Base-by-base conservation (phyloP, 176 grass and related monocot genomes). In the Melocanna baccifera region DNA sequence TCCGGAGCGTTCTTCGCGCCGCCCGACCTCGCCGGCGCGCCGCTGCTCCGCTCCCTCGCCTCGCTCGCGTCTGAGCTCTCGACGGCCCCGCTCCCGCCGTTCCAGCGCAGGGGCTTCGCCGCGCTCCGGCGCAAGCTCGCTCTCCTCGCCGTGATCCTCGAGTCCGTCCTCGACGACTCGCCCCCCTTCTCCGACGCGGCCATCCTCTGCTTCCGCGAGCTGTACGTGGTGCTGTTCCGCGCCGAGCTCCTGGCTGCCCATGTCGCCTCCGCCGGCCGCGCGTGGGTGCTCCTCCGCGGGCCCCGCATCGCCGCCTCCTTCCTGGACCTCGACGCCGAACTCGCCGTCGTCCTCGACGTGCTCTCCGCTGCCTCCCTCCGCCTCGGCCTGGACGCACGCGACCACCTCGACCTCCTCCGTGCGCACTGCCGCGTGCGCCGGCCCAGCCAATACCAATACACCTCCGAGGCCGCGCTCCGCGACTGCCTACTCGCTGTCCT, bases 161-260 rank as follows among this genome's bases (percentile, higher is more conserved):
- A 86, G 3, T 89, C 84, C 34, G 90, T 94, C 63, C 83, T 90
- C 67, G 62, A 46, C 76, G 59, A 77, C 81, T 71, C 23, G 11
- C 62, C 6, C 12, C 34, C 42, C 6, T 90, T 87, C 81, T 87
- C 85, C 70, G 68, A 86, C 74, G 87, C 92, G 5, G 96, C 85
- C 18, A 84, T 69, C 43, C 87, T 98, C 82, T 98, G 93, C 86
- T 89, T 98, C 55, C 89, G 96, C n/a, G 96, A 98, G 89, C 80
- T 98, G 40, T 98, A 95, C 88, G 94, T 98, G 45, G 90, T 95
- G 71, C 86, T 98, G 43, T 94, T 87, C 78, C 96, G 96, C 71
- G 91, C 93, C 67, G 90, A 93, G 68, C 77, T 98, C 66, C 82
- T 98, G 53, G 71, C 88, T 48, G 90, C 90, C 62, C 92, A 95